These are phyloP conservation scores for Thermoascus crustaceus DNA, from an alignment of 2,329 filamentous ascomycete species.

Conservation along the genomic window DNA sequence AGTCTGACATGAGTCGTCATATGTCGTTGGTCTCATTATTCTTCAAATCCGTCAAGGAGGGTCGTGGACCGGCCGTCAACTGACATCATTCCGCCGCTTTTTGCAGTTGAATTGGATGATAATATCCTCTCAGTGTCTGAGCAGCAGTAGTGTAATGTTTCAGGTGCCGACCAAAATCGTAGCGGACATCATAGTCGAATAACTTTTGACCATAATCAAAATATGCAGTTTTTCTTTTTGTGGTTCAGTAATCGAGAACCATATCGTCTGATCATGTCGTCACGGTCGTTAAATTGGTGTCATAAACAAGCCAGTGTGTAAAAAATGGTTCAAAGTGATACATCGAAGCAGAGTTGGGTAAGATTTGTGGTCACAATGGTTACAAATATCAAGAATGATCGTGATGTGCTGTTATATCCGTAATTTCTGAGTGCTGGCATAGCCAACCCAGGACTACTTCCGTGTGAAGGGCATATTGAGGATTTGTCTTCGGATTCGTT, in stretches of 20 bases:
- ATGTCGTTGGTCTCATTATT: constrained; percentile 1
- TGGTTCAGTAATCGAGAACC: constrained; percentile 7
- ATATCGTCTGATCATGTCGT: constrained; percentile 19
- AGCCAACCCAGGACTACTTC: constrained; percentile 11
- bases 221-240: constrained; percentile 6
- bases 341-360: not conserved
- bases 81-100: no score
- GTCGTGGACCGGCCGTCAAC: no score
- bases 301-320: constrained; percentile 14
- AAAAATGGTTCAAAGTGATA: constrained; percentile 3
- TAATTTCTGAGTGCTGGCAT: not conserved
- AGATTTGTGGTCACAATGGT: not conserved
- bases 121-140: no score
- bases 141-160: no score
- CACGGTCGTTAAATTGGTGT: constrained; percentile 28
- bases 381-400: constrained; percentile 2
- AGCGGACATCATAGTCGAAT: constrained; percentile 5
- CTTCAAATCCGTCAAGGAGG: no score
- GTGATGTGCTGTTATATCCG: not conserved
- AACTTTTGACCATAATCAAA: constrained; percentile 8
- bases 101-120: no score
- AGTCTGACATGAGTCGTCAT: no score
- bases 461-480: constrained; percentile 27
- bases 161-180: constrained; percentile 4
- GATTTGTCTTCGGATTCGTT: constrained; percentile 32